A percentile compares a stretch with the other conserved stretches of the same genome.
Evolutionary conservation across 1,284 basidiomycete species (phyloP).

Genomic region (Athelia psychrophila): DNA sequence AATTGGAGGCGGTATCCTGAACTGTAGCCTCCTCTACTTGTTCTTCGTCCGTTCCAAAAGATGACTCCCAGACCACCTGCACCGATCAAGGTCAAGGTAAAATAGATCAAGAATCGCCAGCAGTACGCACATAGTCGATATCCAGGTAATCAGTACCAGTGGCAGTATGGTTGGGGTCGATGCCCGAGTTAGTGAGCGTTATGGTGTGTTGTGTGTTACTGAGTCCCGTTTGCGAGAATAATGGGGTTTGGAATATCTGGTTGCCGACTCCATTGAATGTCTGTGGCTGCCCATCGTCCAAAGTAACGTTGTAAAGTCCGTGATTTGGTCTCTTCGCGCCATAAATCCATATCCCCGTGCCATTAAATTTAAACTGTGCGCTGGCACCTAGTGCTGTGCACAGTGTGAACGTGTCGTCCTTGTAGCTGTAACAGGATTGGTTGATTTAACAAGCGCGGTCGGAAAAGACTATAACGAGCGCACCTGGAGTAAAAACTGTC

Average conservation of each 20-base stretch:
- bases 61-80: slow-evolving; percentile 19
- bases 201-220: slow-evolving; percentile 6
- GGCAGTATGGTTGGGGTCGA: not conserved
- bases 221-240: slow-evolving; percentile 9
- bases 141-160: slow-evolving; percentile 3
- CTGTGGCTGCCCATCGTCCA: slow-evolving; percentile 6
- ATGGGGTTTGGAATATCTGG: slow-evolving; percentile 5
- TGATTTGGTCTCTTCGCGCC: slow-evolving; percentile 29
- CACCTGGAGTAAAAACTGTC: not conserved
- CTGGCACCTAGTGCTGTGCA: slow-evolving; percentile 21
- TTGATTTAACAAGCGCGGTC: too few species aligned
- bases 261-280: not conserved
- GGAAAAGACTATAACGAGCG: too few species aligned
- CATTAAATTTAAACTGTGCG: slow-evolving; percentile 30
- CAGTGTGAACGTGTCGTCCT: slow-evolving; percentile 27
- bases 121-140: slow-evolving; percentile 19
- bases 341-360: slow-evolving; percentile 29
- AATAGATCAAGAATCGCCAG: not conserved
- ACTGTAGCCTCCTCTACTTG: slow-evolving; percentile 16
- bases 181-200: slow-evolving; percentile 8
- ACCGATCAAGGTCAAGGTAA: not conserved
- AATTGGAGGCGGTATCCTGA: slow-evolving; percentile 20
- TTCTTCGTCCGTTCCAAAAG: slow-evolving; percentile 14
- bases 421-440: slow-evolving; percentile 10
- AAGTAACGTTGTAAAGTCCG: slow-evolving; percentile 15